Base-by-base conservation (phyloP, 768 basidiomycete species). In the Trametes maxima region DNA sequence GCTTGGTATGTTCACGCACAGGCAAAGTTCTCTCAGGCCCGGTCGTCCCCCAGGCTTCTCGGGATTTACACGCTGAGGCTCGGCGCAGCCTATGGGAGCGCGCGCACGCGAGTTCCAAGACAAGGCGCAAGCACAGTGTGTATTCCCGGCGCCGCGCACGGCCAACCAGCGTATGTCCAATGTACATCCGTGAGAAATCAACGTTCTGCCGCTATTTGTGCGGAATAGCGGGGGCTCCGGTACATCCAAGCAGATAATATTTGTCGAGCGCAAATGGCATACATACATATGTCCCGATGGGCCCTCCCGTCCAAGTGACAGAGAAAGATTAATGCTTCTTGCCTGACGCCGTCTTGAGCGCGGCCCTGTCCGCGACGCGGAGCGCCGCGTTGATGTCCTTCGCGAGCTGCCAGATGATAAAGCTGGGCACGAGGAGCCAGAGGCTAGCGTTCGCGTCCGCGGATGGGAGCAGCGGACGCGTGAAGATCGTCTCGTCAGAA, bases 401-500 rank as follows among this genome's bases (percentile, higher is more conserved):
- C 10, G 89, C 86, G 4, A 95, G 79, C 37, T 74, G 79, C 59
- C 74, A 72, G 35, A 86, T 69, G 50, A 93, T 85, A 65, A 89
- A 70, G 28, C 77, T 68, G 2, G 93, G 93, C 22, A 93, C 67
- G 44, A 93, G 69, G 56, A 95, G 74, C 93, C 93, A 94, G n/a
- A 89, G 64, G 1, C 91, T 93, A 35, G 45, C 43, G 45, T 43
- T 19, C 49, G 28, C 21, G 54, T 22, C 17, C 14, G 44, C 54
- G 21, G 14, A 21, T 14, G 28, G 22, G 21, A 22, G 24, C 35
- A 45, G 43, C 16, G 25, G 28, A 1, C 19, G 40, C 56, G 43
- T 28, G n/a, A 44, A 28, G 37, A 33, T 25, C n/a, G 13, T 46
- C 35, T 14, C 50, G 45, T 46, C 54, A 64, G 62, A 43, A 25